Conservation (phyloP, 192 early-diverging fungal species). For the Kappamyces sp. region DNA sequence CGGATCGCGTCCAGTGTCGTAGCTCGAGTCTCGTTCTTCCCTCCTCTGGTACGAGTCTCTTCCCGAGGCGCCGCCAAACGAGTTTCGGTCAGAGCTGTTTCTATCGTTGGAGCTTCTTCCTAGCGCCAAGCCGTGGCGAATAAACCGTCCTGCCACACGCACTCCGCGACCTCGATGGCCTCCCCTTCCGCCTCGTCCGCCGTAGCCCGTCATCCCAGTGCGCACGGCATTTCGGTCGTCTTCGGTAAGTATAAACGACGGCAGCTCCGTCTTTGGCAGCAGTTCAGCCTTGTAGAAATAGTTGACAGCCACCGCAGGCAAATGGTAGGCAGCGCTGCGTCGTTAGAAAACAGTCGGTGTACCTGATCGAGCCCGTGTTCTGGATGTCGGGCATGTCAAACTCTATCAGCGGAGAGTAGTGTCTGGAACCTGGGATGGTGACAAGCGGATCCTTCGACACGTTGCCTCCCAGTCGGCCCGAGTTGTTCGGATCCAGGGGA, state of each 20-base stretch:
- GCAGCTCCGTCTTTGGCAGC: slow-evolving; percentile 22
- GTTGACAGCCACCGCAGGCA: slow-evolving; percentile 28
- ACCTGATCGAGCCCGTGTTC: slow-evolving; percentile 28
- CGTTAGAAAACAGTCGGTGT: neutral
- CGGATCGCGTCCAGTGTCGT: slow-evolving; percentile 2
- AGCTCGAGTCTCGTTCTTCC: neutral
- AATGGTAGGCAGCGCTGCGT: slow-evolving; percentile 33
- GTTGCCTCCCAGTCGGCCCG: slow-evolving; percentile 27
- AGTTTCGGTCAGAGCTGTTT: neutral
- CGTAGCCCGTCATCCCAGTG: slow-evolving; percentile 21
- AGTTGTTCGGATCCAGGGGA: slow-evolving; percentile 25
- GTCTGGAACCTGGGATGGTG: slow-evolving; percentile 39
- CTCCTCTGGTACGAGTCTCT: slow-evolving; percentile 21
- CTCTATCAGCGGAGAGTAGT: slow-evolving; percentile 36
- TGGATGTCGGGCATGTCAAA: slow-evolving; percentile 30
- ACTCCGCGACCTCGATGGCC: slow-evolving; percentile 23
- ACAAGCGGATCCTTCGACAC: slow-evolving; percentile 39
- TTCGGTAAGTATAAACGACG: slow-evolving; percentile 12
- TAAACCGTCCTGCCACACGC: slow-evolving; percentile 15
- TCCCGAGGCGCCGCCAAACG: slow-evolving; percentile 1
- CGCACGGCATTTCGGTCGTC: slow-evolving; percentile 35
- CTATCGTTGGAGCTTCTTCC: slow-evolving; percentile 1
- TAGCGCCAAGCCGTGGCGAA: slow-evolving; percentile 11
- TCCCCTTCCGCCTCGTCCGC: slow-evolving; percentile 21
- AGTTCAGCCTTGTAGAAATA: slow-evolving; percentile 27